Evolutionary conservation across 768 basidiomycete genomes (phyloP).

Genomic region (Mycena rebaudengoi): DNA sequence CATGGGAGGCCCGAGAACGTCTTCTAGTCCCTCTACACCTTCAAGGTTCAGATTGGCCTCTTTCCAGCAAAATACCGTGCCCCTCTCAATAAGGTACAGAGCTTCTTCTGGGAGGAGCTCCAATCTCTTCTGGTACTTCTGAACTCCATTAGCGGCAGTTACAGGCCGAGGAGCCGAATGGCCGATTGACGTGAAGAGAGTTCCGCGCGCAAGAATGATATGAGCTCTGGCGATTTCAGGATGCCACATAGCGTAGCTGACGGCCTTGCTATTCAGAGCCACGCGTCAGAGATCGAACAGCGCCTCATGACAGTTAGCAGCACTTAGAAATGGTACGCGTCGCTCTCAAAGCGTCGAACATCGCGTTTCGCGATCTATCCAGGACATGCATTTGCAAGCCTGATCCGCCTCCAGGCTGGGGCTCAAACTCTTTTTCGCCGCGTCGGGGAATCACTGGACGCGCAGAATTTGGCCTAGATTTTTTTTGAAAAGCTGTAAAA

Average conservation of each 20-base stretch:
- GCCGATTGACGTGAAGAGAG: constrained; percentile 84
- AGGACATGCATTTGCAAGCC: constrained; percentile 84
- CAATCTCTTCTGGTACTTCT: constrained; percentile 67
- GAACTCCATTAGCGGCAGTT: constrained; percentile 40
- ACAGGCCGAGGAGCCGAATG: constrained; percentile 69
- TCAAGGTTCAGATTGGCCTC: constrained; percentile 43
- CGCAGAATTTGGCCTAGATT: constrained; percentile 45
- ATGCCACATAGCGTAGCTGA: constrained; percentile 86
- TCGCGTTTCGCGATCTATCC: constrained; percentile 80
- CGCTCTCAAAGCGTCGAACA: constrained; percentile 84
- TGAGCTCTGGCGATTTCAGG: constrained; percentile 69
- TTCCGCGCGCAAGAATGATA: constrained; percentile 81
- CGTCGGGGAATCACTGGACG: constrained; percentile 91
- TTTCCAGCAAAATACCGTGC: constrained; percentile 87
- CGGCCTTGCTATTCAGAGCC: constrained; percentile 62
- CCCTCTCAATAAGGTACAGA: constrained; percentile 92
- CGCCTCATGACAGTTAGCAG: constrained; percentile 27
- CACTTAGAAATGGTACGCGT: constrained; percentile 82
- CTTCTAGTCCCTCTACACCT: constrained; percentile 44
- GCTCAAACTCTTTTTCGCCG: constrained; percentile 98
- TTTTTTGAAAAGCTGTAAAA: constrained; percentile 12
- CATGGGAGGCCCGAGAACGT: constrained; percentile 77
- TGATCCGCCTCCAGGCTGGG: constrained; percentile 69
- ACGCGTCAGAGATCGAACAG: constrained; percentile 3
- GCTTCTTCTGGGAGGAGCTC: constrained; percentile 96